Conservation (phyloP, 129 eudicot genomes). For the Helianthus annuus region DNA sequence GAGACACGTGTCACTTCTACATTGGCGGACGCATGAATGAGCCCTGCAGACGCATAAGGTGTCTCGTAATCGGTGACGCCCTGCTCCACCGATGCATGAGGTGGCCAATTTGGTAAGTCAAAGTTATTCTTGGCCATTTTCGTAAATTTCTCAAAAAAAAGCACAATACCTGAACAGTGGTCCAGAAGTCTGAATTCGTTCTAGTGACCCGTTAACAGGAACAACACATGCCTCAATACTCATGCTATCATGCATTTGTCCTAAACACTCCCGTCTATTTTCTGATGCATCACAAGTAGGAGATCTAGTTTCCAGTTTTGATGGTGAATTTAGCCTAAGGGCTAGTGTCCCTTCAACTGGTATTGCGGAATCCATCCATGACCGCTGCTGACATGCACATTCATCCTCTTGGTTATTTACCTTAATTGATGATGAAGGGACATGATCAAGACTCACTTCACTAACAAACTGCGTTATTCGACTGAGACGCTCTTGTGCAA, state of each 20-base stretch:
- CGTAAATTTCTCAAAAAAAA: no score
- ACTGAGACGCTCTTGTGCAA: slow-evolving; percentile 86
- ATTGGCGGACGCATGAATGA: no score
- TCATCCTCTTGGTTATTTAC: slow-evolving; percentile 35
- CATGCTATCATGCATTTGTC: slow-evolving; percentile 32
- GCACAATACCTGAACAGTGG: slow-evolving; percentile 46
- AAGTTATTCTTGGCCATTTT: no score
- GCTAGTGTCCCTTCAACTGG: slow-evolving; percentile 71
- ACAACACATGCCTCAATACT: slow-evolving; percentile 38
- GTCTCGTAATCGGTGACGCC: no score
- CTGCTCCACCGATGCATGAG: no score
- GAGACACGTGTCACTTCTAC: no score
- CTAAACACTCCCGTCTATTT: slow-evolving; percentile 38
- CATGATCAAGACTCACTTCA: slow-evolving; percentile 51
- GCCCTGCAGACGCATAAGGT: no score
- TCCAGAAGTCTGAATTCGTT: slow-evolving; percentile 50
- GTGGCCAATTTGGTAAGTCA: no score
- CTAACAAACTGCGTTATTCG: slow-evolving; percentile 81
- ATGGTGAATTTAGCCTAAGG: slow-evolving; percentile 48
- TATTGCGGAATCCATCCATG: slow-evolving; percentile 79
- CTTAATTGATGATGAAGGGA: slow-evolving; percentile 38
- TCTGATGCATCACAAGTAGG: slow-evolving; percentile 44
- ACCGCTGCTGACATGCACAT: slow-evolving; percentile 37
- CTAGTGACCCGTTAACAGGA: slow-evolving; percentile 34
- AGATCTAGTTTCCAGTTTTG: slow-evolving; percentile 43